Percentiles rank a stretch among this genome's conserved stretches.
These are phyloP conservation scores for Wilcoxina mikolae DNA, from an alignment of 495 filamentous ascomycete genomes.

Conservation along the genomic window DNA sequence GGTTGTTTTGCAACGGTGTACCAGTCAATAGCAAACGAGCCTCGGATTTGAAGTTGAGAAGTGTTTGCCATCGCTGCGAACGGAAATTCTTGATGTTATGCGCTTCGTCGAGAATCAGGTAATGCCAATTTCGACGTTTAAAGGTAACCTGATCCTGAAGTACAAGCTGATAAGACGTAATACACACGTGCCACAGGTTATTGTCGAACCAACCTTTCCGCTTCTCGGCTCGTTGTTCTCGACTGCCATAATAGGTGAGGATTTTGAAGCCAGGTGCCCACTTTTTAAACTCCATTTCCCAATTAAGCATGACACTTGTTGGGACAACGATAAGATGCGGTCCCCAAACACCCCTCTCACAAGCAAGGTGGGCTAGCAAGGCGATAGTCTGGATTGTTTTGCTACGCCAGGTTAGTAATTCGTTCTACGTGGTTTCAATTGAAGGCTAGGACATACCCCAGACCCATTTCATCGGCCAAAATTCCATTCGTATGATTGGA, in stretches of 20 bases:
- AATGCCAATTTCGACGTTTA: conserved; percentile 87
- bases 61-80: conserved; percentile 86
- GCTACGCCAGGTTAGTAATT: conserved; percentile 1
- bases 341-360: conserved; percentile 83
- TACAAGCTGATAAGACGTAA: conserved; percentile 95
- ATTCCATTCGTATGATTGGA: conserved; percentile 92
- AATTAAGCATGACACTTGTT: conserved; percentile 97
- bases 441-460: conserved; percentile 39
- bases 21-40: conserved; percentile 82
- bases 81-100: conserved; percentile 99
- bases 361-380: conserved; percentile 81
- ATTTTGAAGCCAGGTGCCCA: conserved; percentile 98
- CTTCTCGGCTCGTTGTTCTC: conserved; percentile 82
- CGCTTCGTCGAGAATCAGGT: conserved; percentile 95
- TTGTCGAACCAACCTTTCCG: conserved; percentile 81
- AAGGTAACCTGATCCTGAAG: conserved; percentile 86
- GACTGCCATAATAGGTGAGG: conserved; percentile 85
- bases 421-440: background rate
- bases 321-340: conserved; percentile 94
- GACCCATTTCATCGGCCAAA: conserved; percentile 97
- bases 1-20: conserved; percentile 91
- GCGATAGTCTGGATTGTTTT: conserved; percentile 99
- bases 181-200: conserved; percentile 87
- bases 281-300: conserved; percentile 99
- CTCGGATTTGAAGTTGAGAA: conserved; percentile 79